phyloP scores from a whole-genome alignment of 1,284 basidiomycete genomes.

The Trichosporon ovoides region DNA sequence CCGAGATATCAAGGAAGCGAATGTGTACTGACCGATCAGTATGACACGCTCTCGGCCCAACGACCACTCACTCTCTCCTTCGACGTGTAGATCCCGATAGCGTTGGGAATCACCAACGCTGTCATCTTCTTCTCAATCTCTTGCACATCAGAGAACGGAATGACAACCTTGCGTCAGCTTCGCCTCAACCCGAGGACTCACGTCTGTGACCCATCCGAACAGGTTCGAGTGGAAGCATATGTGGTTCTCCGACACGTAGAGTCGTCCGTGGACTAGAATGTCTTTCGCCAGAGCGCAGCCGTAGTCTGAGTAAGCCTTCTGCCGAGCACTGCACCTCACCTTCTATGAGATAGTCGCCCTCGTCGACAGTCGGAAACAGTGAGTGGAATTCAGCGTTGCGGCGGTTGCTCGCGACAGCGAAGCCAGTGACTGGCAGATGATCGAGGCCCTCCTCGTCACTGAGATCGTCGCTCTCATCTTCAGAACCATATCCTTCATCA shows the following conservation, averaged over 20 bases:
- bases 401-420: slow-evolving; percentile 93
- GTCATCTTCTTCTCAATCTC: slow-evolving; percentile 97
- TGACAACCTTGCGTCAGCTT: slow-evolving; percentile 59
- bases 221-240: slow-evolving; percentile 98
- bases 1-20: slow-evolving; percentile 91
- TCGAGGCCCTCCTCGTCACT: slow-evolving; percentile 46
- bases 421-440: slow-evolving; percentile 75
- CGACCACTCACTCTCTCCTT: slow-evolving; percentile 51
- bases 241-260: slow-evolving; percentile 98
- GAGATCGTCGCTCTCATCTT: slow-evolving; percentile 54
- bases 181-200: slow-evolving; percentile 50
- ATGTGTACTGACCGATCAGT: slow-evolving; percentile 65
- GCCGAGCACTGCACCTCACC: slow-evolving; percentile 54
- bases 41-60: not conserved
- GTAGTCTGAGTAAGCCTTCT: slow-evolving; percentile 63
- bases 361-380: slow-evolving; percentile 79
- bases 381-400: slow-evolving; percentile 95
- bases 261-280: slow-evolving; percentile 88
- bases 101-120: slow-evolving; percentile 96
- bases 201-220: slow-evolving; percentile 97
- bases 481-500: slow-evolving; percentile 39
- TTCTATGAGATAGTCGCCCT: slow-evolving; percentile 97
- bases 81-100: slow-evolving; percentile 81
- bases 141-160: slow-evolving; percentile 86
- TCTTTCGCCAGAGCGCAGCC: slow-evolving; percentile 94